phyloP scores from a whole-genome alignment of 768 basidiomycete species.

The Cytidiella melzeri region DNA sequence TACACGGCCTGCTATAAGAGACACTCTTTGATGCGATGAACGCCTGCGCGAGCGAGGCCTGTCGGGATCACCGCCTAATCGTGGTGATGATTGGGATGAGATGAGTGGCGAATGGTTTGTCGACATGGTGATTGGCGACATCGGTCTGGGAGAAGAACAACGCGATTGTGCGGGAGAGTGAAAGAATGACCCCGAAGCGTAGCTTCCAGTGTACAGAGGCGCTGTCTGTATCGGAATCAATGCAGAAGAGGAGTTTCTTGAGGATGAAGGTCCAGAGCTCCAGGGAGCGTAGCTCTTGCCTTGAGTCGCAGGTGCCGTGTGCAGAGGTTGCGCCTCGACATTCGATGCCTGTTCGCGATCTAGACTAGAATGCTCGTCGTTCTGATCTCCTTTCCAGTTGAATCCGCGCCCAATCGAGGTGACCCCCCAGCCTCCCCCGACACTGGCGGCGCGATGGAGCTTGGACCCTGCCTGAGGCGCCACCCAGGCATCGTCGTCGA shows the following conservation, averaged over 20 bases:
- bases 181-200: slow-evolving; percentile 17
- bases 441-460: slow-evolving; percentile 58
- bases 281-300: slow-evolving; percentile 11
- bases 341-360: slow-evolving; percentile 11
- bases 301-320: slow-evolving; percentile 1
- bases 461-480: slow-evolving; percentile 36
- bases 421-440: slow-evolving; percentile 78
- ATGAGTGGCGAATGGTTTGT: slow-evolving; percentile 28
- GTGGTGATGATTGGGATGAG: slow-evolving; percentile 31
- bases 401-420: slow-evolving; percentile 82
- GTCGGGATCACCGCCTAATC: slow-evolving; percentile 39
- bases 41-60: slow-evolving; percentile 64
- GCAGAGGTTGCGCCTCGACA: slow-evolving; percentile 6
- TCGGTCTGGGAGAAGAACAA: slow-evolving; percentile 20
- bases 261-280: slow-evolving; percentile 15
- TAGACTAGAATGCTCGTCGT: slow-evolving; percentile 12
- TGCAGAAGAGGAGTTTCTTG: slow-evolving; percentile 13
- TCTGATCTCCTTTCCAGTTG: slow-evolving; percentile 52
- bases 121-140: slow-evolving; percentile 18
- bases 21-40: slow-evolving; percentile 81
- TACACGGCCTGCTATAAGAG: slow-evolving; percentile 76
- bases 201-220: slow-evolving; percentile 13
- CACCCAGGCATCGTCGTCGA: slow-evolving; percentile 67
- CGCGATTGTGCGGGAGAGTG: slow-evolving; percentile 23
- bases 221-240: slow-evolving; percentile 9